A percentile compares a stretch with the other conserved stretches of the same genome.
These are phyloP conservation scores for Oemleria cerasiformis DNA, from an alignment of 306 rosid species.

Conservation along the genomic window DNA sequence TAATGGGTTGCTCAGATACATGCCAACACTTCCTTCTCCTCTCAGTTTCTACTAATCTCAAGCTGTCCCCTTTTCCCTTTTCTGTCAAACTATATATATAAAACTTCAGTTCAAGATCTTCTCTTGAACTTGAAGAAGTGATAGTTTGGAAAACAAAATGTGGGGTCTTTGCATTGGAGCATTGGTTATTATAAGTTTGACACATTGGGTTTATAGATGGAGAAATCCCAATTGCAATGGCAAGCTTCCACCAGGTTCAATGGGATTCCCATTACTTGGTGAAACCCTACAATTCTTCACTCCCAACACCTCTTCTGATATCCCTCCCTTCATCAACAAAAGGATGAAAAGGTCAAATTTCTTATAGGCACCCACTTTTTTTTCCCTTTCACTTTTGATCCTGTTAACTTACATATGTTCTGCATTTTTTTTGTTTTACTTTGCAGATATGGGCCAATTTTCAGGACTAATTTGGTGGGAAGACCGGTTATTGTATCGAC, in stretches of 20 bases:
- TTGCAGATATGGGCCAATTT: slow-evolving; percentile 83
- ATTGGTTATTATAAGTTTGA: slow-evolving; percentile 47
- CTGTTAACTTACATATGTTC: slow-evolving; percentile 9
- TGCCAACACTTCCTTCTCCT: slow-evolving; percentile 68
- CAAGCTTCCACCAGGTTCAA: slow-evolving; percentile 96
- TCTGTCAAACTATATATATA: slow-evolving; percentile 9
- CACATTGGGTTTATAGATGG: slow-evolving; percentile 84
- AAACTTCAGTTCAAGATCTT: slow-evolving; percentile 23
- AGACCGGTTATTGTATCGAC: slow-evolving; percentile 78
- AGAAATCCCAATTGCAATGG: slow-evolving; percentile 80
- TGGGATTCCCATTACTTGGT: slow-evolving; percentile 94
- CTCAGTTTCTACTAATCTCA: slow-evolving; percentile 30
- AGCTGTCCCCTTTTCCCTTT: slow-evolving; percentile 23
- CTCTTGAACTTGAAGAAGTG: slow-evolving; percentile 18
- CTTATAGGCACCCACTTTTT: background rate
- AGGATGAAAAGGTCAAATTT: slow-evolving; percentile 69
- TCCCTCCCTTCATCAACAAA: slow-evolving; percentile 85
- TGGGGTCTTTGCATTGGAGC: slow-evolving; percentile 59
- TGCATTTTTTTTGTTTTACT: background rate
- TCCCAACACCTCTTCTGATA: slow-evolving; percentile 67
- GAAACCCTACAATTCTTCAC: slow-evolving; percentile 87
- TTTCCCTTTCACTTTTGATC: background rate
- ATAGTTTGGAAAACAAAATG: slow-evolving; percentile 37
- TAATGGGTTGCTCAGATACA: slow-evolving; percentile 39
- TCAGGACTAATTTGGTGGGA: slow-evolving; percentile 91